These are phyloP conservation scores for Cryptococcus maquisensis DNA, from an alignment of 1,284 basidiomycete genomes.

Conservation along the genomic window DNA sequence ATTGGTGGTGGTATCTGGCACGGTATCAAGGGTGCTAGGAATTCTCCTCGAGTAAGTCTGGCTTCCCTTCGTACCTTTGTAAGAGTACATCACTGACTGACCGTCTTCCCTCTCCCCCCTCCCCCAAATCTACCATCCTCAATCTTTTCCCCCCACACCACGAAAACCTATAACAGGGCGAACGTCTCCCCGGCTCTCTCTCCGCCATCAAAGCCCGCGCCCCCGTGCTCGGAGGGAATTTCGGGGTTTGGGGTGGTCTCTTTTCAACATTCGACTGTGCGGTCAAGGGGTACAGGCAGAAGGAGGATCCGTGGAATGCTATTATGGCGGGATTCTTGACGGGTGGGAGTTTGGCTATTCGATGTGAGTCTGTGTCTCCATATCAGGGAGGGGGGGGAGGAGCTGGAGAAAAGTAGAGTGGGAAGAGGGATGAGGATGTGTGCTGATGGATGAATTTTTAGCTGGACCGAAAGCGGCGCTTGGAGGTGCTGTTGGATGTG, in stretches of 20 bases:
- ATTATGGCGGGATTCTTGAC: conserved; percentile 98
- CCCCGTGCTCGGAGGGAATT: conserved; percentile 96
- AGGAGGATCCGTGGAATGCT: conserved; percentile 99
- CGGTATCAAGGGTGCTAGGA: conserved; percentile 95
- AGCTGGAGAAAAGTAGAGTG: neutral
- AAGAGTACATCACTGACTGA: neutral
- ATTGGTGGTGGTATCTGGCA: conserved; percentile 85
- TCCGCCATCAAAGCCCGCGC: conserved; percentile 98
- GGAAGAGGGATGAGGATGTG: neutral
- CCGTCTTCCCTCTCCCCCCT: neutral
- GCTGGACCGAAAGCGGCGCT: conserved; percentile 88
- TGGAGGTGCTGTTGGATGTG: conserved; percentile 88
- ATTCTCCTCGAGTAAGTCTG: conserved; percentile 93
- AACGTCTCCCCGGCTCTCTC: conserved; percentile 86
- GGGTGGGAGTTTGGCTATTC: conserved; percentile 88
- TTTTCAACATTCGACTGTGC: conserved; percentile 97
- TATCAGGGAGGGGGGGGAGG: too few relatives aligned
- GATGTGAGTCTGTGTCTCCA: conserved; percentile 62
- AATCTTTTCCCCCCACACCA: neutral
- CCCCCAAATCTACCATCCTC: neutral
- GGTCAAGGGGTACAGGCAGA: conserved; percentile 94
- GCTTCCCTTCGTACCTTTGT: conserved; percentile 39
- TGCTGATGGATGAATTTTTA: conserved; percentile 41
- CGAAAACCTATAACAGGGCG: conserved; percentile 56
- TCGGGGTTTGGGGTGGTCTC: conserved; percentile 97